phyloP scores from a whole-genome alignment of 225 moss, liverwort and hornwort species.

The Pseudisothecium myosuroides region DNA sequence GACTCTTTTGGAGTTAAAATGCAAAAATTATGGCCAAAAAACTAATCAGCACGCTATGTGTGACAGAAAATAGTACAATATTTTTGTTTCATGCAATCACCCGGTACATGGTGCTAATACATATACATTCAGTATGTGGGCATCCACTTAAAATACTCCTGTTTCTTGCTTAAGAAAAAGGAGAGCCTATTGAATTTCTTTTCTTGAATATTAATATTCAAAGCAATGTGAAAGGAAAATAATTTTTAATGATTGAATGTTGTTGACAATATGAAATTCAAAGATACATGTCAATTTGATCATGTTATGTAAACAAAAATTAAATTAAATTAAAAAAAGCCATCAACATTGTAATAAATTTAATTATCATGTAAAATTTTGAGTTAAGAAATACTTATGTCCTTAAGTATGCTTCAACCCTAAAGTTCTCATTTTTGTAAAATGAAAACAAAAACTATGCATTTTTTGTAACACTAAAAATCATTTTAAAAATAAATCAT shows the following conservation, averaged over 20 bases:
- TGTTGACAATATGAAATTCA: background rate
- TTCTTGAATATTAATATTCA: background rate
- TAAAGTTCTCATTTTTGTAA: background rate
- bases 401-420: background rate
- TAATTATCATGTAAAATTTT: background rate
- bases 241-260: background rate
- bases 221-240: background rate
- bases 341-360: background rate
- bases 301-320: background rate
- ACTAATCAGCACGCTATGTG: no score
- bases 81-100: no score
- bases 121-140: fast-evolving
- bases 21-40: no score
- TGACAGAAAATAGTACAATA: no score
- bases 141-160: background rate
- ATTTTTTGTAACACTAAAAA: background rate
- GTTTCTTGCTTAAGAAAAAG: background rate
- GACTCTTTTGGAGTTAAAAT: no score
- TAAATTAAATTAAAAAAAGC: background rate
- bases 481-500: background rate
- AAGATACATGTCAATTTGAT: background rate
- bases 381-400: background rate
- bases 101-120: background rate
- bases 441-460: background rate
- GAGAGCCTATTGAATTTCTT: background rate